Evolutionary conservation across 495 filamentous ascomycete species (phyloP).

Genomic region (Margaritispora aquatica): DNA sequence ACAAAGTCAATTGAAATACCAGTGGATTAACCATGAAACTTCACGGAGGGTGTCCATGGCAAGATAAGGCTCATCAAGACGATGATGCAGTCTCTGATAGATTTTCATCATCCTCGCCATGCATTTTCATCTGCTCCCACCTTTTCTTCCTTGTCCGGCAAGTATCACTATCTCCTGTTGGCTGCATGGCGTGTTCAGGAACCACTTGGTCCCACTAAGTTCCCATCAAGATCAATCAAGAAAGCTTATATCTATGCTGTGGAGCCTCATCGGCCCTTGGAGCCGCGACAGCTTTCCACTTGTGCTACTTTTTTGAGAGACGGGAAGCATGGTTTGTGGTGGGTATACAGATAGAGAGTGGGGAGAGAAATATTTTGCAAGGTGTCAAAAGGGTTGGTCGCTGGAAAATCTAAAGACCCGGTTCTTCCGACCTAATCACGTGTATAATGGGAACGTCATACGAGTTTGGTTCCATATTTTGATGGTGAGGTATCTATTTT

Average conservation of each 20-base stretch:
- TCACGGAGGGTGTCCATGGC: background rate
- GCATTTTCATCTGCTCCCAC: background rate
- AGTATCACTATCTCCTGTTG: background rate
- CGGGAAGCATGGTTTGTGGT: background rate
- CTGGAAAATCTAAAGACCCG: background rate
- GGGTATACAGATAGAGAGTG: background rate
- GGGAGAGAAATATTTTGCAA: constrained; percentile 1
- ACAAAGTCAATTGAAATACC: background rate
- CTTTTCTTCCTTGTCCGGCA: background rate
- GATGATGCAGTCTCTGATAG: background rate
- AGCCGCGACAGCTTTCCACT: constrained; percentile 4
- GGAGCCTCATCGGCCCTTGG: background rate
- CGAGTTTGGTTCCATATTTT: background rate
- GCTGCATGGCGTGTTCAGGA: background rate
- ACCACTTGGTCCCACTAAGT: constrained; percentile 1
- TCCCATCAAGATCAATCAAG: background rate
- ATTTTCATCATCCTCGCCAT: background rate
- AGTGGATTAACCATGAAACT: background rate
- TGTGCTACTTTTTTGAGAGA: background rate
- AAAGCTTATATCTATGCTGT: background rate
- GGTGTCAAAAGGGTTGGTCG: background rate
- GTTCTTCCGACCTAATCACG: background rate
- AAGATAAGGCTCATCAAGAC: background rate
- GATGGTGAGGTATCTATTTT: background rate
- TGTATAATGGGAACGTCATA: background rate